These are phyloP conservation scores for Mitragyna speciosa DNA, from an alignment of 257 asterid genomes.

Conservation along the genomic window DNA sequence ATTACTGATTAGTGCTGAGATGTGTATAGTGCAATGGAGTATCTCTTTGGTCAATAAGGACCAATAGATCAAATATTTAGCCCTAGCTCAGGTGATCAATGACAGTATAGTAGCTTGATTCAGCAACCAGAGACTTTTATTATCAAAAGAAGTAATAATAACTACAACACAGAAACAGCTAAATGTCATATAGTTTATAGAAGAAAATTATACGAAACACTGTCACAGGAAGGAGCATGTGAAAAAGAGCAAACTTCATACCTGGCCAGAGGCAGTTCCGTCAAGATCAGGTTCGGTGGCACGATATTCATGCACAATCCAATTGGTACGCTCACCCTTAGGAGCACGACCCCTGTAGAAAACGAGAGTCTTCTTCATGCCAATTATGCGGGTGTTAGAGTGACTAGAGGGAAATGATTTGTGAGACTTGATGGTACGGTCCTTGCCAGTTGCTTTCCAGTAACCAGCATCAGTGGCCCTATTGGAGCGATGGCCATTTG, in stretches of 20 bases:
- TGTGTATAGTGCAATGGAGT: not conserved
- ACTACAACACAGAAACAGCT: too few relatives aligned
- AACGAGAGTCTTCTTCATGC: constrained; percentile 83
- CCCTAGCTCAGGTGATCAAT: not conserved
- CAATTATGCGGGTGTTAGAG: constrained; percentile 46
- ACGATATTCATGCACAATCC: constrained; percentile 91
- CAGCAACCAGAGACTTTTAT: not conserved
- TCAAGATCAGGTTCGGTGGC: constrained; percentile 81
- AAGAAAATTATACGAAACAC: not conserved
- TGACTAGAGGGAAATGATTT: constrained; percentile 42
- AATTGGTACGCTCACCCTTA: constrained; percentile 71
- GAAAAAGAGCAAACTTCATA: constrained; percentile 15
- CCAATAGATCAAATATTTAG: not conserved
- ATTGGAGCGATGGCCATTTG: constrained; percentile 74
- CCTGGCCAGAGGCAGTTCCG: constrained; percentile 80
- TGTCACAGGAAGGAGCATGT: not conserved
- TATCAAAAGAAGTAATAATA: not conserved
- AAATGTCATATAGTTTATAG: not conserved
- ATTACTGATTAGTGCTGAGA: not conserved
- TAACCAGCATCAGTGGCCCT: constrained; percentile 82
- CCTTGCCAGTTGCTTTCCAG: constrained; percentile 91
- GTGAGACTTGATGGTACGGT: constrained; percentile 65
- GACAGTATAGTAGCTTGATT: not conserved
- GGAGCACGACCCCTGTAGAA: constrained; percentile 89
- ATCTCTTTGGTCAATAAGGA: not conserved